Evolutionary conservation across 208 protist species (phyloP), one percentile per base, ranked within the genome.

Genomic region (Crithidia thermophila): DNA sequence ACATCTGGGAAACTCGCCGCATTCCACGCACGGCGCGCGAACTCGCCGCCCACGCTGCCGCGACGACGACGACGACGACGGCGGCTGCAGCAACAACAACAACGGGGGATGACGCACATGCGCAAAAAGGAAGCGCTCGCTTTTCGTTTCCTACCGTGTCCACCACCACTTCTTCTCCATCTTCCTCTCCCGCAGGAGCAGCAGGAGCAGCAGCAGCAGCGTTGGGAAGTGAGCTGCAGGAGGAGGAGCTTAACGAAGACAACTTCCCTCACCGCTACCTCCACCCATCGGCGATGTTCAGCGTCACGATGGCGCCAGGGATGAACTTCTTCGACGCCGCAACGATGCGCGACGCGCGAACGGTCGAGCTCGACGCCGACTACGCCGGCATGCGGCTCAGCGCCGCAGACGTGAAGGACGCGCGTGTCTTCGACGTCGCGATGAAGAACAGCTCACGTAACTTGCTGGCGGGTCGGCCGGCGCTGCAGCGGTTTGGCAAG

Each of bases 241-340:
- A 95, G 66, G 80, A 93, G 55, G 79, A 85, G n/a, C 63, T 88
- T 18, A 78, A 87, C 61, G 90, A 93, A 25, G 85, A 93, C 63
- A 93, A 91, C 70, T 95, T 93, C 56, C 77, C 86, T 0, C 82
- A 95, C 33, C 87, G 90, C 40, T 95, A 93, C 61, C 61, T 91
- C 10, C 85, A 95, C 67, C 87, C 87, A 3, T 74, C 72, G 23
- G 71, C 81, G 1, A 88, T 77, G 28, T 93, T 92, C 64, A 83
- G 80, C 30, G 80, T 91, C 47, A 78, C 66, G 36, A 16, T 85
- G 13, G 56, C 70, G 3, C 80, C 86, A 4, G 71, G 37, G 37
- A 52, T 88, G 30, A 67, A 46, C 31, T 82, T 92, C 60, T 87
- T 87, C 61, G 65, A 85, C 43, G 45, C 83, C 3, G 56, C 34